Base-by-base conservation (phyloP, 2,329 filamentous ascomycete species). In the Plectosphaerella cucumerina region DNA sequence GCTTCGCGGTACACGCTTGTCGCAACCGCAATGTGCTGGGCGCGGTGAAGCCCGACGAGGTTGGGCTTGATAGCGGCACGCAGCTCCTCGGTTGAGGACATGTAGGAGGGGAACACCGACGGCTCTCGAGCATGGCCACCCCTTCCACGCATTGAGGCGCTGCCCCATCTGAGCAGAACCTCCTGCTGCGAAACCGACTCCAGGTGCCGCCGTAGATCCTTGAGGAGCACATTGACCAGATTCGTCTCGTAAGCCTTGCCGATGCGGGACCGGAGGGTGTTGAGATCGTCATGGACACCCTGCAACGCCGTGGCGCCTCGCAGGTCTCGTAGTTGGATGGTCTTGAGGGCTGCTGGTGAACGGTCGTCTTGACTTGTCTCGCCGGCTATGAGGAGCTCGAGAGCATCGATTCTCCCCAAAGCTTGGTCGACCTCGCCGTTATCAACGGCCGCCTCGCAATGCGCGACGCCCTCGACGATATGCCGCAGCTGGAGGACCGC, bases 121-220 rank as follows among this genome's bases (percentile, higher is more conserved):
- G 86, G 78, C 45, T 85, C 82, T 53, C 87, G 78, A 48, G 77
- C 75, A 59, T 88, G 84, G 4, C 75, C 77, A 33, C 88, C 87
- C 48, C 89, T 84, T 41, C 83, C 76, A 53, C 90, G 82, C 61
- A 86, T 82, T 21, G 88, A 89, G 17, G 90, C 84, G 58, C 81
- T 85, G 50, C 87, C 89, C 90, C 93, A 97, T 58, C 94, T 82
- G 59, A 89, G 84, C 12, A 99, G 71, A 2, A 95, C 93, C 45
- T 90, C 86, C 33, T 83, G 72, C 1, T 73, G 72, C 1, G 90
- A 84, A 3, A 94, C 86, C 3, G 78, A 82, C 49, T 89, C 84
- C 23, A 91, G 77, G 65, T 99, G 94, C n/a, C 80, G 77, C 48
- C 89, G 83, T 39, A 97, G 70, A 67, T 99, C 94, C 3, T 77